These are phyloP conservation scores for Cutaneotrichosporon sp. DNA, from an alignment of 1,284 basidiomycete species.

Conservation along the genomic window DNA sequence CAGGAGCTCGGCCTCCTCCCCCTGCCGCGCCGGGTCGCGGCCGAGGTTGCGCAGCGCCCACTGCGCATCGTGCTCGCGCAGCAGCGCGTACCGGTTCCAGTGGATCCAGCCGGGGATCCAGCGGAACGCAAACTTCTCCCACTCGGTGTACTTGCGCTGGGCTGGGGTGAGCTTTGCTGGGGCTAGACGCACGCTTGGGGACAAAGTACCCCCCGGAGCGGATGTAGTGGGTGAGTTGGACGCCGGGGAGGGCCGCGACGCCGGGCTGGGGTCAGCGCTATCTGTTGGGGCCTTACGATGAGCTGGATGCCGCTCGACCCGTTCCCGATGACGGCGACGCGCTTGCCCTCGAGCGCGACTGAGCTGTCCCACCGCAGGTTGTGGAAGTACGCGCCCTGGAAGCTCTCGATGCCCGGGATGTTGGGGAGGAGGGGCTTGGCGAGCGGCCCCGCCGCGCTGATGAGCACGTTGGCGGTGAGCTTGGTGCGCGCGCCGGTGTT, in stretches of 20 bases:
- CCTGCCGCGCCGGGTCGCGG: neutral
- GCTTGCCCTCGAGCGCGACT: conserved; percentile 11
- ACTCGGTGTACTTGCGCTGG: conserved; percentile 7
- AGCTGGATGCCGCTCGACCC: conserved; percentile 18
- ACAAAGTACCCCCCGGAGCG: conserved; percentile 19
- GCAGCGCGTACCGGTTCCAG: neutral
- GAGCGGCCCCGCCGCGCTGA: conserved; percentile 36
- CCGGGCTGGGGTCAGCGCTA: conserved; percentile 18
- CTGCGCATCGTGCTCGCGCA: neutral
- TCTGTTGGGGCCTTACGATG: conserved; percentile 1
- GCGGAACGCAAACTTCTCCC: conserved; percentile 18
- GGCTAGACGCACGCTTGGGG: conserved; percentile 9
- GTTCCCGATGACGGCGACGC: conserved; percentile 15
- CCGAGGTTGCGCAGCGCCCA: neutral
- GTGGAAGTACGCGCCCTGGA: conserved; percentile 47
- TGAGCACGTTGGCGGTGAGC: conserved; percentile 30
- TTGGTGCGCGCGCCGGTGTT: neutral
- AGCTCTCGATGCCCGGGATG: conserved; percentile 40
- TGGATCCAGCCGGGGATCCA: conserved; percentile 15
- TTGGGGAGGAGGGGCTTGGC: conserved; percentile 39
- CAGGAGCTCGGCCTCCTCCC: conserved; percentile 7
- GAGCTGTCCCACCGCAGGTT: conserved; percentile 43
- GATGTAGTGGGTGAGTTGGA: conserved; percentile 17
- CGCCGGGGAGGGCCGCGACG: conserved; percentile 7
- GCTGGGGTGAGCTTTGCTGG: neutral